A percentile compares a stretch with the other conserved stretches of the same genome.
phyloP scores from a whole-genome alignment of 179 eudicot genomes.

The Camellia oleifera region DNA sequence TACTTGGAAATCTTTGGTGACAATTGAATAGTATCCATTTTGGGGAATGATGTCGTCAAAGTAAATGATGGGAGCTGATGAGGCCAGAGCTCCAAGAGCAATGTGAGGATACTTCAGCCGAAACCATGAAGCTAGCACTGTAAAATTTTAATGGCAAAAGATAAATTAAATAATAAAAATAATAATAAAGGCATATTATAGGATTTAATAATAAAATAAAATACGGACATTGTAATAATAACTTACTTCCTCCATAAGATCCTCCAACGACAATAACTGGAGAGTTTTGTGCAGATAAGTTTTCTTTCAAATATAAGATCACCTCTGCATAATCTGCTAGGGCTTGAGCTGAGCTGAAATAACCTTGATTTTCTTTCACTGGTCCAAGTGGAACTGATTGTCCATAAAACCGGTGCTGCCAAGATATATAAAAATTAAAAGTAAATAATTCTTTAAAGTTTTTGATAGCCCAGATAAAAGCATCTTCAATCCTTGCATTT shows the following conservation, averaged over 20 bases:
- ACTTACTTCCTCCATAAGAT: constrained; percentile 70
- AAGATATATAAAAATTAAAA: neutral
- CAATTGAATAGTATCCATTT: constrained; percentile 32
- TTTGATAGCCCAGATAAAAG: too few relatives aligned
- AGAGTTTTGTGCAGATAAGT: constrained; percentile 32
- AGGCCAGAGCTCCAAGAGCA: constrained; percentile 45
- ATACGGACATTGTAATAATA: too few relatives aligned
- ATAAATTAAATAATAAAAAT: neutral
- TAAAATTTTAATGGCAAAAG: neutral
- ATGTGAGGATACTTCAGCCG: constrained; percentile 47
- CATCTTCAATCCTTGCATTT: too few relatives aligned
- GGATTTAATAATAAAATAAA: neutral
- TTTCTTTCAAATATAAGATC: constrained; percentile 33
- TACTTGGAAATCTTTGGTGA: constrained; percentile 42
- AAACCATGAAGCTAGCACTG: constrained; percentile 50
- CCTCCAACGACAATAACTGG: constrained; percentile 56
- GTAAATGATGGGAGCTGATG: constrained; percentile 39
- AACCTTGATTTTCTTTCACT: constrained; percentile 38
- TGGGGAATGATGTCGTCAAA: constrained; percentile 37
- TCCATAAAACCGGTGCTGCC: constrained; percentile 56
- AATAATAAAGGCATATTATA: neutral
- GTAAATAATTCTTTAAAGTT: too few relatives aligned
- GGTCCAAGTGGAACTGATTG: constrained; percentile 40
- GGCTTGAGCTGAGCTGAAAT: constrained; percentile 41
- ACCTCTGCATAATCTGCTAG: constrained; percentile 67